Base-by-base conservation (phyloP, 345 rosid species). In the Pugionium dolabratum region DNA sequence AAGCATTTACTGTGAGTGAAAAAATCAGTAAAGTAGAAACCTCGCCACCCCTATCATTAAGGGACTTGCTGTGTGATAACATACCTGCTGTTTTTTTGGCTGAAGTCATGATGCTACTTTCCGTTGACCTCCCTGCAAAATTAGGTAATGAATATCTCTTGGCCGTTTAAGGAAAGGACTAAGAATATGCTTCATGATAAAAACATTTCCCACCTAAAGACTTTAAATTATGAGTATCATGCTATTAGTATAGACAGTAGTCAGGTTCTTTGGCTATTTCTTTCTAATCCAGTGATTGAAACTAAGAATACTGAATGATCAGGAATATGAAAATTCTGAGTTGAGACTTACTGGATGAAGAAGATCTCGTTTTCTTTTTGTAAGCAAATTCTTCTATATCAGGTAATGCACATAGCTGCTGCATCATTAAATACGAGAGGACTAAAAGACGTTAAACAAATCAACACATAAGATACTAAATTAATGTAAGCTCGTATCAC, bases 321-420 rank as follows among this genome's bases (percentile, higher is more conserved):
- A 28, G 9, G 10, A 41, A 53, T 61, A 42, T 4, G 57, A 36
- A 51, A 3, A 30, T 48, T 26, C 7, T 0, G 57, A 46, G 32
- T 32, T 10, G 70, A 47, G 70, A 67, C 83, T 79, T 79, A 87
- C 87, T 48, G 36, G 72, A 50, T 34, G 52, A 54, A 28, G 78
- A 5, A 60, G 89, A 67, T 66, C 46, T 71, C 25, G 67, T 75
- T 7, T 67, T 66, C 77, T 78, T 77, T 41, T 72, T 85, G 73
- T 10, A 88, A 3, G 90, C 85, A 78, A 86, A 91, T 10, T 85
- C 96, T 83, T 91, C 96, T 11, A 88, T 88, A 68, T 85, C 96
- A 7, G 88, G 96, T 28, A 80, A 72, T 32, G 74, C 71, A 50
- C 78, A 54, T 18, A 37, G 54, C 90, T 82, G 39, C 88, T 82